Percentiles rank a stretch among this genome's conserved stretches.
Evolutionary conservation across 768 basidiomycete genomes (phyloP).

Genomic region (Hericium coralloides): DNA sequence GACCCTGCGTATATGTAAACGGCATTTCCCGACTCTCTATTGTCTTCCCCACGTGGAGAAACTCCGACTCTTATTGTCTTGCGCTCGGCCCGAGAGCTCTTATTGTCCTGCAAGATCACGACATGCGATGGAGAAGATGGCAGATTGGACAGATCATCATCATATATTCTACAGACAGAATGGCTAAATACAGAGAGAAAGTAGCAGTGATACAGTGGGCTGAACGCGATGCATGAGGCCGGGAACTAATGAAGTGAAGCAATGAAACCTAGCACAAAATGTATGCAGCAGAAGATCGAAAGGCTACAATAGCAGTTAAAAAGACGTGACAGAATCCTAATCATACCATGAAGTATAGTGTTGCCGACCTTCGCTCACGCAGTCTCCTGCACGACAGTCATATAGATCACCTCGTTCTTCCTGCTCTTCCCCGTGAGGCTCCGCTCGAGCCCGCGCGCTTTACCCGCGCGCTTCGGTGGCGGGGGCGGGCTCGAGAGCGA

Average conservation of each 20-base stretch:
- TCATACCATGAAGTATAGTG: not conserved
- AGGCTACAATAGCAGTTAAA: not conserved
- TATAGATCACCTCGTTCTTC: slow-evolving; percentile 8
- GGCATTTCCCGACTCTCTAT: slow-evolving; percentile 1
- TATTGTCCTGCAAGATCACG: not conserved
- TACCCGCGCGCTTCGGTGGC: not conserved
- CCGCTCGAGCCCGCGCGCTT: not conserved
- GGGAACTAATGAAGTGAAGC: not conserved
- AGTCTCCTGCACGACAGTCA: slow-evolving; percentile 14
- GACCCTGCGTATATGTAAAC: slow-evolving; percentile 4
- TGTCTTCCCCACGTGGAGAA: not conserved
- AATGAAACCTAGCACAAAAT: not conserved
- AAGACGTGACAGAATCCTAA: not conserved
- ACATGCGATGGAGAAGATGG: not conserved
- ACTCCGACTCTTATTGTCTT: not conserved
- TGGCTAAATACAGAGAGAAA: slow-evolving; percentile 8
- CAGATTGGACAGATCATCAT: not conserved
- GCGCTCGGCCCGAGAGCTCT: not conserved
- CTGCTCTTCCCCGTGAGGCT: not conserved
- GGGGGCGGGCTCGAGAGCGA: not conserved
- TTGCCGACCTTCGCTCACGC: not conserved
- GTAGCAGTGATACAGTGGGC: slow-evolving; percentile 9
- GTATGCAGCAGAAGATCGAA: not conserved
- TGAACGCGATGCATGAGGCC: not conserved
- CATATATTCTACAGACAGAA: not conserved